These are phyloP conservation scores for Colletotrichum incanum DNA, from an alignment of 2,329 filamentous ascomycete genomes.

Conservation along the genomic window DNA sequence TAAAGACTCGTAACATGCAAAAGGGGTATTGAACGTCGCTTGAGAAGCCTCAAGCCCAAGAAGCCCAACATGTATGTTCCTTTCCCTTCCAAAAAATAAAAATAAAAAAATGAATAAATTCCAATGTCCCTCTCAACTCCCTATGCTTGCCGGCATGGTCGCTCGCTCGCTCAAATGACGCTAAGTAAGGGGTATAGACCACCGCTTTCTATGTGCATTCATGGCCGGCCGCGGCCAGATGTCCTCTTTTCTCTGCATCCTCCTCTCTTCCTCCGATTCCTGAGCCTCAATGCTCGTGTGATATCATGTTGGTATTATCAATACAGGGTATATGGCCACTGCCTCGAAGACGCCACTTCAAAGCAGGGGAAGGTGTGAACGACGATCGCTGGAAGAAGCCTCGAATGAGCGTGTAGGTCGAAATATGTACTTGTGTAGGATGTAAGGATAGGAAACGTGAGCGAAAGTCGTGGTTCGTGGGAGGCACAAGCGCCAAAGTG, in stretches of 20 bases:
- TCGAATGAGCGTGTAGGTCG: constrained; percentile 29
- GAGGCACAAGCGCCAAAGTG: constrained; percentile 25
- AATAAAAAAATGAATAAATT: too few relatives aligned
- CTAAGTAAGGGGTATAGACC: constrained; percentile 42
- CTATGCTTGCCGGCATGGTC: constrained; percentile 22
- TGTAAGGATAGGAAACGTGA: constrained; percentile 35
- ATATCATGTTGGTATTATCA: constrained; percentile 34
- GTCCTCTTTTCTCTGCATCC: neutral
- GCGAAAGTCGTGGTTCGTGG: constrained; percentile 32
- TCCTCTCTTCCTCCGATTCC: constrained; percentile 11
- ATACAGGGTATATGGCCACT: constrained; percentile 39
- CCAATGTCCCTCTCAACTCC: constrained; percentile 35
- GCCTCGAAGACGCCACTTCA: constrained; percentile 15
- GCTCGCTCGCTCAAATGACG: constrained; percentile 43
- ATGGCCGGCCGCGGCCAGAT: constrained; percentile 8
- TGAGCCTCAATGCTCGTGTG: constrained; percentile 32
- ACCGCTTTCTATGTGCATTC: constrained; percentile 36
- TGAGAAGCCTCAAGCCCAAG: constrained; percentile 19
- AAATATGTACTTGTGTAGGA: constrained; percentile 27
- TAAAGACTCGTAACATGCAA: constrained; percentile 32
- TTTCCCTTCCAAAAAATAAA: constrained; percentile 18
- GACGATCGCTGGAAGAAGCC: constrained; percentile 12
- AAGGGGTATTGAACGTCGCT: constrained; percentile 41
- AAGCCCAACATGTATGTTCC: constrained; percentile 15
- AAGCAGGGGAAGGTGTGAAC: constrained; percentile 6